These are phyloP conservation scores for Apiotrichum veenhuisii DNA, from an alignment of 1,284 basidiomycete genomes.

Conservation along the genomic window DNA sequence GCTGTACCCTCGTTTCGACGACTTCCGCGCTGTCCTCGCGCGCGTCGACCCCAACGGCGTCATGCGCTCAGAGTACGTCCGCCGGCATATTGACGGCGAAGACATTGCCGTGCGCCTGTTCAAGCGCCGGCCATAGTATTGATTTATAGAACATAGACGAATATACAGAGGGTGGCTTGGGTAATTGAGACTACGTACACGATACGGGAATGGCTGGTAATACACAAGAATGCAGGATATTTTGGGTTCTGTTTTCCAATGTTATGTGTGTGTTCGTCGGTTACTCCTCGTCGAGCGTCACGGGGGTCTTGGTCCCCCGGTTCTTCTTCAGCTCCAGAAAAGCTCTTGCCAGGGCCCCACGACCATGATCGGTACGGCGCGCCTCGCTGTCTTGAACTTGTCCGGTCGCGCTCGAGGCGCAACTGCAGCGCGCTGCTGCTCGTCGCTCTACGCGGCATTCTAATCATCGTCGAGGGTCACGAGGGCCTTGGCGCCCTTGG, in stretches of 20 bases:
- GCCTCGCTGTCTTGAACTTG: too few relatives aligned
- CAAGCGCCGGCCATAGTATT: conserved; percentile 23
- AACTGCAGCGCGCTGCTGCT: too few relatives aligned
- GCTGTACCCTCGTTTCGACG: conserved; percentile 78
- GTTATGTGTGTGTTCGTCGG: too few relatives aligned
- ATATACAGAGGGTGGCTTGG: too few relatives aligned
- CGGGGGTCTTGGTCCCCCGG: too few relatives aligned
- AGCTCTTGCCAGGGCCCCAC: too few relatives aligned
- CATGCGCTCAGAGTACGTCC: conserved; percentile 59
- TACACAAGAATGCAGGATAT: conserved; percentile 8
- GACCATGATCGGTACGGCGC: too few relatives aligned
- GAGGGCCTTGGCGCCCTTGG: neutral
- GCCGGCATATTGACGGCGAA: conserved; percentile 54
- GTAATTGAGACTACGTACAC: too few relatives aligned
- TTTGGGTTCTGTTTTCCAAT: neutral
- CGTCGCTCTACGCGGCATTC: too few relatives aligned
- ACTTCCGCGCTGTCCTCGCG: conserved; percentile 68
- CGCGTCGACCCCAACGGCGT: conserved; percentile 74
- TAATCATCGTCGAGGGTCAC: conserved; percentile 1
- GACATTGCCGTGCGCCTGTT: conserved; percentile 39
- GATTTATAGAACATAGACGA: conserved; percentile 5
- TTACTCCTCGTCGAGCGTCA: too few relatives aligned
- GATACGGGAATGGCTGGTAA: neutral
- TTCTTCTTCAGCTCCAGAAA: too few relatives aligned
- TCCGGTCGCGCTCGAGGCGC: too few relatives aligned